A percentile compares a stretch with the other conserved stretches of the same genome.
phyloP scores from a whole-genome alignment of 2,329 filamentous ascomycete genomes.

The Parastagonospora avenae region DNA sequence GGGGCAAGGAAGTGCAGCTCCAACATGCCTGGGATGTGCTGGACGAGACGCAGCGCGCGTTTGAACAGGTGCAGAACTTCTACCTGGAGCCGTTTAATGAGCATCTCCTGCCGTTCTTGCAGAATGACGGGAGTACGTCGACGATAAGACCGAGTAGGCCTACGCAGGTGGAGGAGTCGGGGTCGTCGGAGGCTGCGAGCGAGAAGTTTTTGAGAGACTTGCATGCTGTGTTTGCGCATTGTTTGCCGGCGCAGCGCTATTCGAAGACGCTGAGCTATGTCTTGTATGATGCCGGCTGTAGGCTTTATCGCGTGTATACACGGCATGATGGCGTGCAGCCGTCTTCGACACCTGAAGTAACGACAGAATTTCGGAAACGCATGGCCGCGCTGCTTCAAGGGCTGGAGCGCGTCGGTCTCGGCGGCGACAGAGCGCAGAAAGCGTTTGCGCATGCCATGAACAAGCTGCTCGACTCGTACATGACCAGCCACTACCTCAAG shows the following conservation, averaged over 20 bases:
- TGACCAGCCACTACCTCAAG: slow-evolving; percentile 64
- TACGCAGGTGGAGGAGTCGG: slow-evolving; percentile 36
- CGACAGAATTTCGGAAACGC: slow-evolving; percentile 52
- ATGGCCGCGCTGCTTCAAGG: slow-evolving; percentile 63
- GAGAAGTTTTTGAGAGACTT: slow-evolving; percentile 65
- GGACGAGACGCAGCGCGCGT: slow-evolving; percentile 41
- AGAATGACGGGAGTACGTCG: slow-evolving; percentile 24
- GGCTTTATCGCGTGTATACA: slow-evolving; percentile 49
- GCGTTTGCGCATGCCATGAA: slow-evolving; percentile 75
- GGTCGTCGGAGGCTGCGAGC: slow-evolving; percentile 23
- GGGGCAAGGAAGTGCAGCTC: slow-evolving; percentile 34
- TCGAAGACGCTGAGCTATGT: slow-evolving; percentile 61
- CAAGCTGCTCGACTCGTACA: slow-evolving; percentile 66
- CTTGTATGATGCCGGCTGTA: slow-evolving; percentile 58
- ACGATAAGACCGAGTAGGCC: slow-evolving; percentile 44
- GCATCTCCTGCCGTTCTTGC: slow-evolving; percentile 40
- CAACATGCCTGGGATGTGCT: slow-evolving; percentile 39
- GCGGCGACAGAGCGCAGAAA: slow-evolving; percentile 71
- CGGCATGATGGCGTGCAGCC: slow-evolving; percentile 32
- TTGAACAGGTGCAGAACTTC: slow-evolving; percentile 43
- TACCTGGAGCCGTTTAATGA: slow-evolving; percentile 46
- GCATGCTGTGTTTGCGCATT: slow-evolving; percentile 69
- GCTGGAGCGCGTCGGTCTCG: slow-evolving; percentile 68
- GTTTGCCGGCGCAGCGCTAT: slow-evolving; percentile 59
- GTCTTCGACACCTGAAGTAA: slow-evolving; percentile 20